phyloP scores from a whole-genome alignment of 345 rosid species.

The Abelmoschus esculentus region DNA sequence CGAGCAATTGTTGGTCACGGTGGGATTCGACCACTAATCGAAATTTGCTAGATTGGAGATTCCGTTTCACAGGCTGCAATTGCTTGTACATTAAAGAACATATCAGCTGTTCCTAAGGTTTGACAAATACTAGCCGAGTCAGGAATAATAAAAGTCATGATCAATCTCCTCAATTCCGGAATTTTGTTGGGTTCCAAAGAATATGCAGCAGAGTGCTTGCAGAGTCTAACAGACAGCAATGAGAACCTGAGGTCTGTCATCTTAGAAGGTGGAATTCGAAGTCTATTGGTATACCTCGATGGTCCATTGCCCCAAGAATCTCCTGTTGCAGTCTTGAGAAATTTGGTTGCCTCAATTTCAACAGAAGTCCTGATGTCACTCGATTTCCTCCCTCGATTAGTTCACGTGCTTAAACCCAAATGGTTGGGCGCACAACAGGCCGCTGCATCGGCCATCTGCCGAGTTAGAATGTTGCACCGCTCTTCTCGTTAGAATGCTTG shows the following conservation, averaged over 20 bases:
- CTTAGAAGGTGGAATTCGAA: slow-evolving; percentile 60
- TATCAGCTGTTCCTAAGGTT: too few species aligned
- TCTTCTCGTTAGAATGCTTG: too few species aligned
- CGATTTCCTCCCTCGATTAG: slow-evolving; percentile 25
- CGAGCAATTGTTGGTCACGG: too few species aligned
- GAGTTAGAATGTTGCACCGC: too few species aligned
- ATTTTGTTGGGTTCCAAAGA: too few species aligned
- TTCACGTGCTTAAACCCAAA: slow-evolving; percentile 76
- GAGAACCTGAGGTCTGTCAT: slow-evolving; percentile 42
- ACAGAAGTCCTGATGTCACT: slow-evolving; percentile 36
- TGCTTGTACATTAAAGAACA: slow-evolving; percentile 12
- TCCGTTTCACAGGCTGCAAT: slow-evolving; percentile 34
- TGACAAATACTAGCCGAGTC: too few species aligned
- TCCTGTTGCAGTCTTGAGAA: slow-evolving; percentile 69
- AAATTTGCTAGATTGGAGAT: too few species aligned
- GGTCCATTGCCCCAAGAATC: slow-evolving; percentile 84
- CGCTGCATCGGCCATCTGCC: too few species aligned
- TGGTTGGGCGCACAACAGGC: slow-evolving; percentile 28
- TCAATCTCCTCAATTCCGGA: too few species aligned
- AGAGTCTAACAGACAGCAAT: slow-evolving; percentile 25
- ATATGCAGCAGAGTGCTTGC: too few species aligned
- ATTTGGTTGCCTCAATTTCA: slow-evolving; percentile 54
- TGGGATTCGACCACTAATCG: too few species aligned
- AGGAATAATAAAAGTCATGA: too few species aligned
- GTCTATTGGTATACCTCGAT: slow-evolving; percentile 60